These are phyloP conservation scores for Phytophthora niederhauseri DNA, from an alignment of 352 stramenopile genomes.

Conservation along the genomic window DNA sequence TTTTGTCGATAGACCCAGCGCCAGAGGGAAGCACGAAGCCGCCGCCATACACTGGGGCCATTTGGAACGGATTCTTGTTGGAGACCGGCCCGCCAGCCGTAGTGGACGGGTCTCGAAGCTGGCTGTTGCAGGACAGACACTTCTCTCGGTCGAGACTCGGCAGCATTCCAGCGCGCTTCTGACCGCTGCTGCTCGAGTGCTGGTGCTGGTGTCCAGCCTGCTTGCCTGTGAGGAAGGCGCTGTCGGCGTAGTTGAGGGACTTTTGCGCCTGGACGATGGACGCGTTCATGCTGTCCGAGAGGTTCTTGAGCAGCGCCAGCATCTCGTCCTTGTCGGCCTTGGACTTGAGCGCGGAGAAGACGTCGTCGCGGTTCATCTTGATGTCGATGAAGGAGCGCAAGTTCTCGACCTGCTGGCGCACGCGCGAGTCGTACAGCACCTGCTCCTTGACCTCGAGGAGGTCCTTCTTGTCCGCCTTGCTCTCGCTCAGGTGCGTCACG, in stretches of 20 bases:
- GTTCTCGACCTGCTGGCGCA: slow-evolving; percentile 88
- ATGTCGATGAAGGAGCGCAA: slow-evolving; percentile 86
- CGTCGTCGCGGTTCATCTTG: slow-evolving; percentile 91
- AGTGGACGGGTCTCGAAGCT: slow-evolving; percentile 50
- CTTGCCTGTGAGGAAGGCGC: slow-evolving; percentile 78
- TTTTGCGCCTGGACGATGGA: slow-evolving; percentile 75
- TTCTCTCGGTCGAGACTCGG: slow-evolving; percentile 81
- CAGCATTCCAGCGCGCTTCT: slow-evolving; percentile 61
- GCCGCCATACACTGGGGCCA: slow-evolving; percentile 71
- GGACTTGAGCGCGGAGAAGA: slow-evolving; percentile 82
- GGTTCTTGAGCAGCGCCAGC: slow-evolving; percentile 70
- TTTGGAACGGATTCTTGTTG: slow-evolving; percentile 75
- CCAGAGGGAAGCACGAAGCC: slow-evolving; percentile 63
- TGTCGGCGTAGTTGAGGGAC: slow-evolving; percentile 66
- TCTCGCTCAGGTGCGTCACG: slow-evolving; percentile 79
- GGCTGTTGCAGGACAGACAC: slow-evolving; percentile 80
- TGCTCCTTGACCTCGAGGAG: slow-evolving; percentile 88
- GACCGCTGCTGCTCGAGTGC: slow-evolving; percentile 38
- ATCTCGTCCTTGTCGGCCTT: slow-evolving; percentile 91
- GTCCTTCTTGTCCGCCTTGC: slow-evolving; percentile 87
- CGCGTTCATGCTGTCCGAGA: slow-evolving; percentile 87
- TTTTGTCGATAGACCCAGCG: slow-evolving; percentile 49
- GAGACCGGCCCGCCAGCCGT: slow-evolving; percentile 26
- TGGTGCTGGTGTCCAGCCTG: slow-evolving; percentile 61
- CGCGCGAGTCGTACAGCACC: slow-evolving; percentile 86